phyloP scores from a whole-genome alignment of 2,329 filamentous ascomycete species.

The Penicillium sp. region DNA sequence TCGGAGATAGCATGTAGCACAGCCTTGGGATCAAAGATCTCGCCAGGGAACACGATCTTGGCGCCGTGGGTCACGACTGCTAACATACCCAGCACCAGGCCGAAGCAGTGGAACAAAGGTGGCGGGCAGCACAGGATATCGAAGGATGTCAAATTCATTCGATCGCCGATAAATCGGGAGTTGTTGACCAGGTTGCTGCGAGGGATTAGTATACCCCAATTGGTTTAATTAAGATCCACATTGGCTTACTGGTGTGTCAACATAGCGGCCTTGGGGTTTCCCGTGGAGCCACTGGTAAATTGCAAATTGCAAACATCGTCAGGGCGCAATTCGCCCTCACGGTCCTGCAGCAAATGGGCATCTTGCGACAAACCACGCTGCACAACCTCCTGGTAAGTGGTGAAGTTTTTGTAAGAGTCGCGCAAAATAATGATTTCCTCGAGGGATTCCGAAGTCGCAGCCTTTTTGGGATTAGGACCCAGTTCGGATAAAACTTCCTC shows the following conservation, averaged over 20 bases:
- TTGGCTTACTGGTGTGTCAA: slow-evolving; percentile 64
- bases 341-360: slow-evolving; percentile 54
- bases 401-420: slow-evolving; percentile 56
- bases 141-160: slow-evolving; percentile 67
- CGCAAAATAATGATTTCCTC: slow-evolving; percentile 63
- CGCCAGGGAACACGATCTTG: slow-evolving; percentile 74
- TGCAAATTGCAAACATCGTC: slow-evolving; percentile 73
- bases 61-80: slow-evolving; percentile 73
- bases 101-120: slow-evolving; percentile 84
- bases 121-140: slow-evolving; percentile 80
- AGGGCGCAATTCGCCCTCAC: slow-evolving; percentile 59
- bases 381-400: slow-evolving; percentile 63
- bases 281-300: slow-evolving; percentile 75
- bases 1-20: slow-evolving; percentile 68
- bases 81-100: slow-evolving; percentile 74
- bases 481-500: slow-evolving; percentile 59
- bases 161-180: slow-evolving; percentile 70
- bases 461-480: slow-evolving; percentile 35
- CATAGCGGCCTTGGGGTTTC: slow-evolving; percentile 73
- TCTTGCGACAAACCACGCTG: slow-evolving; percentile 53
- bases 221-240: neutral
- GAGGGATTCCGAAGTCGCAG: slow-evolving; percentile 39
- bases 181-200: slow-evolving; percentile 59
- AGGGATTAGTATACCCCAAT: neutral
- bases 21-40: slow-evolving; percentile 70